phyloP scores from a whole-genome alignment of 495 filamentous ascomycete species.

The Penicillium angulare region DNA sequence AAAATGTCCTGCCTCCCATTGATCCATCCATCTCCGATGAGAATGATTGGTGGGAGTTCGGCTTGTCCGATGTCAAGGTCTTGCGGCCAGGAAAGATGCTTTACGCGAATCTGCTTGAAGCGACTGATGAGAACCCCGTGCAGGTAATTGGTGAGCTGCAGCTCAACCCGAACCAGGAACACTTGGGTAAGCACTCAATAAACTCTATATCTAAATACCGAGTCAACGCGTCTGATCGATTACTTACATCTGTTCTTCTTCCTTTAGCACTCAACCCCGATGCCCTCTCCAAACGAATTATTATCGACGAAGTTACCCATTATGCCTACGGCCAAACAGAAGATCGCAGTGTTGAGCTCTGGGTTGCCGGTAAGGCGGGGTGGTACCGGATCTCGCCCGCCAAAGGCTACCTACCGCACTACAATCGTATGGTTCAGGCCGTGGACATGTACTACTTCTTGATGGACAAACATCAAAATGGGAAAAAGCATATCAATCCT shows the following conservation, averaged over 20 bases:
- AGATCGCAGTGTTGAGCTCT: slow-evolving; percentile 60
- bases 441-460: slow-evolving; percentile 70
- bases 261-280: slow-evolving; percentile 44
- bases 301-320: slow-evolving; percentile 58
- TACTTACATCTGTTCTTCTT: slow-evolving; percentile 22
- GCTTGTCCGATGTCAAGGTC: slow-evolving; percentile 52
- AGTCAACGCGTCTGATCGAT: slow-evolving; percentile 16
- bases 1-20: slow-evolving; percentile 53
- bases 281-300: slow-evolving; percentile 54
- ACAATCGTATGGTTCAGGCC: slow-evolving; percentile 65
- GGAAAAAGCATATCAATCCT: slow-evolving; percentile 37
- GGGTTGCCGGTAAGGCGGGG: slow-evolving; percentile 74
- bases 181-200: slow-evolving; percentile 33
- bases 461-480: slow-evolving; percentile 46
- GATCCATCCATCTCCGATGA: slow-evolving; percentile 53
- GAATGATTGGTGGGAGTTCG: slow-evolving; percentile 61
- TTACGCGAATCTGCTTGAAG: slow-evolving; percentile 52
- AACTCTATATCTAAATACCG: slow-evolving; percentile 5
- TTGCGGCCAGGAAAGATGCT: slow-evolving; percentile 47
- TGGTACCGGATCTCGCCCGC: slow-evolving; percentile 74
- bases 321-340: slow-evolving; percentile 70
- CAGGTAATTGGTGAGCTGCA: slow-evolving; percentile 55
- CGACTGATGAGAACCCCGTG: slow-evolving; percentile 51
- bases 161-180: slow-evolving; percentile 43
- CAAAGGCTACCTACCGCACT: slow-evolving; percentile 57